Conservation (phyloP, 2,329 filamentous ascomycete genomes). For the Scytalidium sp. region DNA sequence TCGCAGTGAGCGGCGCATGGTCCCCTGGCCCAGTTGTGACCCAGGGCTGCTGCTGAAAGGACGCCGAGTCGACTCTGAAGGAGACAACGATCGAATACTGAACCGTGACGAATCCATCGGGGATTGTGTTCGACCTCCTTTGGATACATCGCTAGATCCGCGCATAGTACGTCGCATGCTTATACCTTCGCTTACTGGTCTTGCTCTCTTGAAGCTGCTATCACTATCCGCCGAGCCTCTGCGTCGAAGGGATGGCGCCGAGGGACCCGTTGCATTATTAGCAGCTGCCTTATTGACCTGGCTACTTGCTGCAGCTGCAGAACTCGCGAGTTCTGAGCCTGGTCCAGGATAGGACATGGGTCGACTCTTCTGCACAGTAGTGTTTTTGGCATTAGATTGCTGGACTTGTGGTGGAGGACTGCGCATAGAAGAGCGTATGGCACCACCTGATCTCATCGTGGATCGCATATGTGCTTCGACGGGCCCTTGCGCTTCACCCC, state of each 20-base stretch:
- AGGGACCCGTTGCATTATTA: slow-evolving; percentile 15
- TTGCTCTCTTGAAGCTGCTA: slow-evolving; percentile 76
- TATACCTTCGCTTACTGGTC: slow-evolving; percentile 46
- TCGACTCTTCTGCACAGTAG: slow-evolving; percentile 33
- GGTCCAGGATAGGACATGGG: slow-evolving; percentile 20
- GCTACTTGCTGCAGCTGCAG: slow-evolving; percentile 15
- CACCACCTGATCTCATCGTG: slow-evolving; percentile 21
- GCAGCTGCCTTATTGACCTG: slow-evolving; percentile 17
- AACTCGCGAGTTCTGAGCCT: slow-evolving; percentile 9
- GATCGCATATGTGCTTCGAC: slow-evolving; percentile 25
- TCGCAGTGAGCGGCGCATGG: slow-evolving; percentile 32
- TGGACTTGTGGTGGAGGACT: slow-evolving; percentile 8
- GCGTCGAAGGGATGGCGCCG: slow-evolving; percentile 40
- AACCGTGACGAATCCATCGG: slow-evolving; percentile 55
- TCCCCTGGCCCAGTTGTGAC: slow-evolving; percentile 34
- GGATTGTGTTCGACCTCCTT: slow-evolving; percentile 32
- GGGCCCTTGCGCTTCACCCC: slow-evolving; percentile 25
- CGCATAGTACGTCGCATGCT: slow-evolving; percentile 76
- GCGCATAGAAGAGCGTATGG: slow-evolving; percentile 21
- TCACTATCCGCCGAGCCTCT: slow-evolving; percentile 65
- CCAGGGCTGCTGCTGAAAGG: slow-evolving; percentile 35
- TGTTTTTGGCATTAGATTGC: slow-evolving; percentile 17
- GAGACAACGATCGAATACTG: slow-evolving; percentile 69
- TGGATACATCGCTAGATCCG: slow-evolving; percentile 25
- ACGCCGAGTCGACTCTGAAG: slow-evolving; percentile 48